phyloP scores from a whole-genome alignment of 257 asterid genomes.

The Capsicum pubescens region DNA sequence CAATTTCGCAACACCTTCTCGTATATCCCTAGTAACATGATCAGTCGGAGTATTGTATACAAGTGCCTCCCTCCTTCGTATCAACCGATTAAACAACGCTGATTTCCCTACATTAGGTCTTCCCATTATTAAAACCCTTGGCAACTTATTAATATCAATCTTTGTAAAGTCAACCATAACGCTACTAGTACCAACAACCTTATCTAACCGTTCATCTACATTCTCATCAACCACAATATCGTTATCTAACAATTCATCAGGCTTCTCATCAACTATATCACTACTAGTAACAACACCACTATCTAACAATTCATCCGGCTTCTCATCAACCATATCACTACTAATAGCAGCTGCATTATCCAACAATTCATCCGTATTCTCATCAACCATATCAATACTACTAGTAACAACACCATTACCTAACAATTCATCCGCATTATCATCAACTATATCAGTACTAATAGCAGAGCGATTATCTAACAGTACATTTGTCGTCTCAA shows the following conservation, averaged over 20 bases:
- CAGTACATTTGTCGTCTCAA: conserved; percentile 32
- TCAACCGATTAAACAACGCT: conserved; percentile 90
- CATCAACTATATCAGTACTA: conserved; percentile 46
- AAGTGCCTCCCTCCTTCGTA: conserved; percentile 97
- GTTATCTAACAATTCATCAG: conserved; percentile 34
- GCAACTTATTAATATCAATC: conserved; percentile 77
- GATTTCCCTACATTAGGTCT: conserved; percentile 99
- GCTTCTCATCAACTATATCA: conserved; percentile 28
- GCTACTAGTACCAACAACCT: conserved; percentile 34
- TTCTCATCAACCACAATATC: conserved; percentile 25
- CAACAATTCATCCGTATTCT: conserved; percentile 30
- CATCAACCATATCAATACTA: background rate
- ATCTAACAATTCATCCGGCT: conserved; percentile 33
- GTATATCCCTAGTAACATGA: conserved; percentile 91
- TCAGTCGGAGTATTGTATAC: conserved; percentile 96
- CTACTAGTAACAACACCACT: conserved; percentile 35
- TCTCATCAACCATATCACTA: conserved; percentile 29
- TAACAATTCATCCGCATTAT: conserved; percentile 31
- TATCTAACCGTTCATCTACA: conserved; percentile 34
- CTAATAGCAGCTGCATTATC: conserved; percentile 38
- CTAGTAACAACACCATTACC: conserved; percentile 36
- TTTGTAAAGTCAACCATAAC: conserved; percentile 64
- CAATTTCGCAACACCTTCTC: conserved; percentile 94
- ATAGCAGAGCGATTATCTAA: conserved; percentile 40
- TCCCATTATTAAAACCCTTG: conserved; percentile 77